These are phyloP conservation scores for Salix udensis DNA, from an alignment of 345 rosid species.

Conservation along the genomic window DNA sequence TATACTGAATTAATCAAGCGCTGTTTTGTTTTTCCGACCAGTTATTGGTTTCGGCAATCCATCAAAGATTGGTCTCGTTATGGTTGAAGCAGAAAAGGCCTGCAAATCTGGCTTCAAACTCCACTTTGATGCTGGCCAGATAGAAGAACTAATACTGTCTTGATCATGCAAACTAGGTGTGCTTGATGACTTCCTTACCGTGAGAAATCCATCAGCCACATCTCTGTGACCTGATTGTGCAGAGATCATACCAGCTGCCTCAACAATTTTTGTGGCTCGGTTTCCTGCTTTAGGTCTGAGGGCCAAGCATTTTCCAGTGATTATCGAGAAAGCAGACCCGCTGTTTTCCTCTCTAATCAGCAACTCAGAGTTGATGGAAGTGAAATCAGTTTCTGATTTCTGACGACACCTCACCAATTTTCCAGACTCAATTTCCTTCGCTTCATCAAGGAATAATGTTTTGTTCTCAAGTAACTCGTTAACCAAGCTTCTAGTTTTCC, in stretches of 20 bases:
- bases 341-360: slow-evolving; percentile 18
- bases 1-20: slow-evolving; percentile 14
- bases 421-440: slow-evolving; percentile 31
- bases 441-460: slow-evolving; percentile 11
- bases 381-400: slow-evolving; percentile 55
- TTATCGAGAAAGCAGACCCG: slow-evolving; percentile 7
- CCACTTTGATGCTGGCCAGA: slow-evolving; percentile 17
- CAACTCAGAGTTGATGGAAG: background rate
- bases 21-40: slow-evolving; percentile 25
- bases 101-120: slow-evolving; percentile 26
- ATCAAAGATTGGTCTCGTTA: slow-evolving; percentile 27
- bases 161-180: slow-evolving; percentile 21
- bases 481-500: slow-evolving; percentile 49
- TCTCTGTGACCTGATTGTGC: slow-evolving; percentile 20
- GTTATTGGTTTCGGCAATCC: slow-evolving; percentile 27
- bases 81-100: slow-evolving; percentile 18
- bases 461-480: slow-evolving; percentile 37
- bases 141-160: slow-evolving; percentile 6
- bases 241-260: slow-evolving; percentile 17
- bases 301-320: slow-evolving; percentile 28
- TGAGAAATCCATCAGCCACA: background rate
- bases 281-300: slow-evolving; percentile 19
- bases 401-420: slow-evolving; percentile 58
- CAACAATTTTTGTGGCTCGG: slow-evolving; percentile 12
- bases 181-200: slow-evolving; percentile 27